Conservation (phyloP, 164 flowering plant species). For the Stephania japonica region DNA sequence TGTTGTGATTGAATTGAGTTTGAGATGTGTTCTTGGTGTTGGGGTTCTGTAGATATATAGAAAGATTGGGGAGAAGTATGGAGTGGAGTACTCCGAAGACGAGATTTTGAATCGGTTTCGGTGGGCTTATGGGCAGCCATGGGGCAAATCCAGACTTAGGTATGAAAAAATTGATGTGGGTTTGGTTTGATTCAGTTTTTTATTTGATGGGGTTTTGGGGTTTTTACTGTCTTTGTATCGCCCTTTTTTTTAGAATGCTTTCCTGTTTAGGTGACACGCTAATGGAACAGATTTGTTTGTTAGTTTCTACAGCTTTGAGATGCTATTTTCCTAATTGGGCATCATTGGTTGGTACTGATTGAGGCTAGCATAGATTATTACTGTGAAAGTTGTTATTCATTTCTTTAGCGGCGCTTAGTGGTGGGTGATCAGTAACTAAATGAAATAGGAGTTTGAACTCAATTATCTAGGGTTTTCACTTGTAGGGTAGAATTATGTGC, state of each 20-base stretch:
- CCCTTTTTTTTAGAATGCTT: background rate
- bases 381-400: background rate
- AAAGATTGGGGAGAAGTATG: slow-evolving; percentile 89
- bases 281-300: too few species aligned
- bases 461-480: too few species aligned
- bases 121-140: slow-evolving; percentile 89
- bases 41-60: slow-evolving; percentile 58
- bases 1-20: background rate
- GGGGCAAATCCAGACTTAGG: slow-evolving; percentile 94
- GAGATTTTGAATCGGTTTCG: slow-evolving; percentile 83
- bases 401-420: too few species aligned
- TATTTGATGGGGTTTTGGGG: background rate
- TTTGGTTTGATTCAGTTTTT: background rate
- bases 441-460: too few species aligned
- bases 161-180: slow-evolving; percentile 14
- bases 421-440: too few species aligned
- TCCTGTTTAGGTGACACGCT: too few species aligned
- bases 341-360: background rate
- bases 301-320: background rate
- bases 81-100: slow-evolving; percentile 70
- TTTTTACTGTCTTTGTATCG: background rate
- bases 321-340: background rate
- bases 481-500: too few species aligned
- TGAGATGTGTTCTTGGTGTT: slow-evolving; percentile 1
- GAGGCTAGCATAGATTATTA: background rate